Conservation (phyloP, 179 eudicot species). For the Pouteria campechiana region DNA sequence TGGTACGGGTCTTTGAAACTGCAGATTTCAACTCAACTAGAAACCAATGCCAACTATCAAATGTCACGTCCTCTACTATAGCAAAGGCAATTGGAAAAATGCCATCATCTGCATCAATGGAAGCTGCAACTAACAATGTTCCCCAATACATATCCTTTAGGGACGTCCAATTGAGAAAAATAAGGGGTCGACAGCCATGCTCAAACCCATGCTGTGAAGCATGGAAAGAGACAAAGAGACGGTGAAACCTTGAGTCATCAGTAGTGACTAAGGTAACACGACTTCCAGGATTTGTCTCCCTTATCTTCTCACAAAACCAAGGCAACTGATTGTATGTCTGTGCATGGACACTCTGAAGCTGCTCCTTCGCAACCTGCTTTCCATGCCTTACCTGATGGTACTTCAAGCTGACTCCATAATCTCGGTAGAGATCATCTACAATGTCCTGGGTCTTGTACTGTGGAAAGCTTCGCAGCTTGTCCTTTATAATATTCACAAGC, state of each 20-base stretch:
- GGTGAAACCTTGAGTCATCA: slow-evolving; percentile 61
- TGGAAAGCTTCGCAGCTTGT: slow-evolving; percentile 54
- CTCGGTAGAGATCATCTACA: slow-evolving; percentile 43
- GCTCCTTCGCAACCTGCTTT: slow-evolving; percentile 50
- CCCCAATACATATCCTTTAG: slow-evolving; percentile 56
- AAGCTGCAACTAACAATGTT: slow-evolving; percentile 40
- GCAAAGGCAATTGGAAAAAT: slow-evolving; percentile 64
- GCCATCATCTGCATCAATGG: slow-evolving; percentile 60
- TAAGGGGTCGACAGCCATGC: slow-evolving; percentile 56
- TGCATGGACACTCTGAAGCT: slow-evolving; percentile 53
- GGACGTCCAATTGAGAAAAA: slow-evolving; percentile 50
- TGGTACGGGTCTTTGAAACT: slow-evolving; percentile 20
- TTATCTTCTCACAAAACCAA: slow-evolving; percentile 44
- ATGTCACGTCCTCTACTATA: slow-evolving; percentile 43
- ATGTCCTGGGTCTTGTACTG: slow-evolving; percentile 59
- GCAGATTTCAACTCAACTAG: slow-evolving; percentile 40
- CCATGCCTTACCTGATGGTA: slow-evolving; percentile 79
- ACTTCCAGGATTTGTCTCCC: slow-evolving; percentile 66
- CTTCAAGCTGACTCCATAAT: slow-evolving; percentile 57
- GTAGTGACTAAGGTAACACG: slow-evolving; percentile 34
- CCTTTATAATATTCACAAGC: slow-evolving; percentile 56
- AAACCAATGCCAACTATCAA: slow-evolving; percentile 65
- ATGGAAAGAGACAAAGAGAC: slow-evolving; percentile 50
- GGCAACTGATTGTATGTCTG: slow-evolving; percentile 57
- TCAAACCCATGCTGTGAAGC: slow-evolving; percentile 54